phyloP scores from a whole-genome alignment of 208 protist species.

The Trypanosoma scelopori region DNA sequence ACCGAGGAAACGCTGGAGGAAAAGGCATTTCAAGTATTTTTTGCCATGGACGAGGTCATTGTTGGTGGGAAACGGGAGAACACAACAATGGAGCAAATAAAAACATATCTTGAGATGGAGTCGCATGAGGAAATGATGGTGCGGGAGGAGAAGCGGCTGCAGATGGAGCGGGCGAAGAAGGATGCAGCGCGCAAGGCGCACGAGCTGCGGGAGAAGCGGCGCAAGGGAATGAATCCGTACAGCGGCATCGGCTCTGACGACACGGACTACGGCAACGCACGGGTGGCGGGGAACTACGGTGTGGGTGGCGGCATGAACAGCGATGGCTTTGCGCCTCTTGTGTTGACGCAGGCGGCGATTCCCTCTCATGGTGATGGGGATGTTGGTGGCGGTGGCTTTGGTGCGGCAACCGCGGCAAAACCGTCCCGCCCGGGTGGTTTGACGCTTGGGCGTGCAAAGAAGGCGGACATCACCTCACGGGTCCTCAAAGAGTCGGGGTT shows the following conservation, averaged over 20 bases:
- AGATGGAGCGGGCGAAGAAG: conserved; percentile 91
- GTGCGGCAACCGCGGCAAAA: conserved; percentile 5
- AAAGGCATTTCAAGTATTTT: conserved; percentile 94
- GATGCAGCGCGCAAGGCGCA: conserved; percentile 83
- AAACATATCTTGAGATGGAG: conserved; percentile 96
- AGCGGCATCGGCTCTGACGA: conserved; percentile 76
- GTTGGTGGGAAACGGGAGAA: conserved; percentile 94
- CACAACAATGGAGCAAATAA: conserved; percentile 93
- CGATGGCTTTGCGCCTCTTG: not conserved
- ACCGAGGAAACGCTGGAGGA: conserved; percentile 79
- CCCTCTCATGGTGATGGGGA: not conserved
- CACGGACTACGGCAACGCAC: conserved; percentile 39
- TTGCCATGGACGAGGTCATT: conserved; percentile 98
- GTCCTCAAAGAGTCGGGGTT: conserved; percentile 77
- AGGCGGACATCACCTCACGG: conserved; percentile 72
- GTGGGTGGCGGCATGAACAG: not conserved
- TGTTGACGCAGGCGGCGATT: not conserved
- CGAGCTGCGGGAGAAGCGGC: conserved; percentile 70
- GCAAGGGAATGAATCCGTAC: conserved; percentile 55
- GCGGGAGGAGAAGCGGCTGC: conserved; percentile 75
- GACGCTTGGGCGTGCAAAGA: conserved; percentile 66
- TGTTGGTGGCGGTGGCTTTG: not conserved
- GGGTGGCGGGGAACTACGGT: conserved; percentile 22
- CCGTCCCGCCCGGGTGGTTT: conserved; percentile 50
- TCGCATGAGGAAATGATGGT: conserved; percentile 94